These are phyloP conservation scores for Cubamyces sp. DNA, from an alignment of 768 basidiomycete genomes.

Conservation along the genomic window DNA sequence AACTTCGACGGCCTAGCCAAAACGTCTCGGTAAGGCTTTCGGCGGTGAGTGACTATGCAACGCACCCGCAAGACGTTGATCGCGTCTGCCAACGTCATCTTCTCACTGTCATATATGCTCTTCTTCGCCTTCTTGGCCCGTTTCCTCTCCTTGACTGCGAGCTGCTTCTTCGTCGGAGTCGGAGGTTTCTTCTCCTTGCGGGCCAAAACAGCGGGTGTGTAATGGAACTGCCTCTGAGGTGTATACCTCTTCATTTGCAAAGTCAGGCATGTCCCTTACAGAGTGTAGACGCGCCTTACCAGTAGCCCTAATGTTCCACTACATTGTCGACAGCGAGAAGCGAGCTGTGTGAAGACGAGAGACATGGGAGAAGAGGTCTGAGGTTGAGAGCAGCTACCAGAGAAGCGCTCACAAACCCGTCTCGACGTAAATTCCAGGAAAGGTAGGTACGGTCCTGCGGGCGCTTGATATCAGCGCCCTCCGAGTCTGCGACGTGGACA, in stretches of 20 bases:
- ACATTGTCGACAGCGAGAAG: constrained; percentile 24
- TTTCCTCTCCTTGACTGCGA: constrained; percentile 65
- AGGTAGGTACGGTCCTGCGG: constrained; percentile 1
- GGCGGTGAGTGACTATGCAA: background rate
- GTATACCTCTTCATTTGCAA: constrained; percentile 10
- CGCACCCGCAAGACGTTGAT: constrained; percentile 72
- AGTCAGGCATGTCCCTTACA: background rate
- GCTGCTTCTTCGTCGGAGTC: constrained; percentile 61
- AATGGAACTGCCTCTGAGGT: constrained; percentile 54
- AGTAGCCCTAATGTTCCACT: constrained; percentile 4
- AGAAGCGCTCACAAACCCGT: constrained; percentile 4
- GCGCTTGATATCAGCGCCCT: too few species aligned
- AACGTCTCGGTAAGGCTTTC: background rate
- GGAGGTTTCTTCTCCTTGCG: constrained; percentile 56
- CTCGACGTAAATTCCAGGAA: constrained; percentile 6
- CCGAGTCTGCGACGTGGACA: too few species aligned
- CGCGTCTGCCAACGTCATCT: constrained; percentile 67
- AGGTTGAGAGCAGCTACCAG: background rate
- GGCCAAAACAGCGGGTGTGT: constrained; percentile 49
- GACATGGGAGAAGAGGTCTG: constrained; percentile 16
- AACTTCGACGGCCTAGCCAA: constrained; percentile 80
- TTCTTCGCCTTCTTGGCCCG: constrained; percentile 58
- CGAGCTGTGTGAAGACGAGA: constrained; percentile 18
- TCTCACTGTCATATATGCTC: constrained; percentile 64
- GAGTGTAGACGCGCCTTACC: background rate